Evolutionary conservation across 345 rosid genomes (phyloP).

Genomic region (Camelina sativa): DNA sequence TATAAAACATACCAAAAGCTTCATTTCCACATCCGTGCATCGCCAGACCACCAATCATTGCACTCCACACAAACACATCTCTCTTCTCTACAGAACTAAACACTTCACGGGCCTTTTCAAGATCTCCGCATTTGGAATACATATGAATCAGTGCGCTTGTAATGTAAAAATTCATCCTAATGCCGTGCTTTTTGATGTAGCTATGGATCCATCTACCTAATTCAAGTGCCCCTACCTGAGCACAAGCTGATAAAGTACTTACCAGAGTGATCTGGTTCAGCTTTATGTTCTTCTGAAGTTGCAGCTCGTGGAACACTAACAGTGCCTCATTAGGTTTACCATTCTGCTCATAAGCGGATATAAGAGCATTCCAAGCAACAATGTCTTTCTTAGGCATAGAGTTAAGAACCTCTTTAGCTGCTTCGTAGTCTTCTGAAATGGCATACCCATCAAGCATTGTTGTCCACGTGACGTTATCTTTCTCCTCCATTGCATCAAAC

Average conservation of each 20-base stretch:
- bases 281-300: conserved; percentile 46
- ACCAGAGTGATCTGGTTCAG: conserved; percentile 68
- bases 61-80: conserved; percentile 76
- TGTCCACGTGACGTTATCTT: conserved; percentile 70
- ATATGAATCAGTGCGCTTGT: conserved; percentile 73
- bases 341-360: conserved; percentile 73
- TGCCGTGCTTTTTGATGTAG: conserved; percentile 53
- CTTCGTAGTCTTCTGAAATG: conserved; percentile 52
- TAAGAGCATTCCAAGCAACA: conserved; percentile 68
- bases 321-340: conserved; percentile 69
- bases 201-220: conserved; percentile 60
- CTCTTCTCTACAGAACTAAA: conserved; percentile 53
- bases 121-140: conserved; percentile 81
- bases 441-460: conserved; percentile 81
- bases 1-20: conserved; percentile 59
- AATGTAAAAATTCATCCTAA: conserved; percentile 59
- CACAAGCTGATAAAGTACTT: conserved; percentile 66
- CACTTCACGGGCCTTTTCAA: conserved; percentile 68
- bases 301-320: conserved; percentile 60
- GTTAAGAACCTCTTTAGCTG: conserved; percentile 57
- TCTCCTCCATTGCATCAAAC: conserved; percentile 61
- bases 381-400: conserved; percentile 59
- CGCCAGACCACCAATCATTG: conserved; percentile 78
- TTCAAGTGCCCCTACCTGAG: conserved; percentile 69
- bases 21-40: conserved; percentile 70